phyloP scores from a whole-genome alignment of 2,329 filamentous ascomycete genomes.

The Colletotrichum somersetense region DNA sequence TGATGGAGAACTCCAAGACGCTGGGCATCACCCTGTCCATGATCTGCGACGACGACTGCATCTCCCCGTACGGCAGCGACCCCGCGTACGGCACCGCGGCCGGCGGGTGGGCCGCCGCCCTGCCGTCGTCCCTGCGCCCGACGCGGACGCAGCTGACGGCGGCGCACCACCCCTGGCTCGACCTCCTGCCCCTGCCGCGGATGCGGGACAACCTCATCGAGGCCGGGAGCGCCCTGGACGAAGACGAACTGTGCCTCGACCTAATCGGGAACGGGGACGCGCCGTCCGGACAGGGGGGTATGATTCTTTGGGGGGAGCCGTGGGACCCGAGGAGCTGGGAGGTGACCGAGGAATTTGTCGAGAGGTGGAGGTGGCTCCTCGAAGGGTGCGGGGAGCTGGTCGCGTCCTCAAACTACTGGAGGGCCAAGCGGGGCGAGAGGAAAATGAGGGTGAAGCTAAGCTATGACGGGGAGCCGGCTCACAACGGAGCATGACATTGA shows the following conservation, averaged over 20 bases:
- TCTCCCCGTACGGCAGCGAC: slow-evolving; percentile 40
- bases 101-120: background rate
- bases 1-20: slow-evolving; percentile 21
- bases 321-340: slow-evolving; percentile 62
- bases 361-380: slow-evolving; percentile 59
- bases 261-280: slow-evolving; percentile 17
- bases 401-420: slow-evolving; percentile 54
- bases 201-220: slow-evolving; percentile 52
- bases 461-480: background rate
- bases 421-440: slow-evolving; percentile 34
- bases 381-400: slow-evolving; percentile 54
- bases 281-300: slow-evolving; percentile 44
- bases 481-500: background rate
- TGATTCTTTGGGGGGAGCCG: slow-evolving; percentile 64
- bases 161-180: slow-evolving; percentile 53
- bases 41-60: slow-evolving; percentile 37
- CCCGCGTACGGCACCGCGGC: slow-evolving; percentile 2
- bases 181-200: slow-evolving; percentile 51
- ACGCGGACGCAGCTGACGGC: slow-evolving; percentile 48
- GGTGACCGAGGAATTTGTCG: slow-evolving; percentile 56
- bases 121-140: slow-evolving; percentile 41
- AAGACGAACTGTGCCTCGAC: slow-evolving; percentile 41
- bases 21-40: slow-evolving; percentile 34
- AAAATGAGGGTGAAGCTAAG: slow-evolving; percentile 11
- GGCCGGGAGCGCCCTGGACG: slow-evolving; percentile 36